Percentiles rank a stretch among this genome's conserved stretches.
These are phyloP conservation scores for Rhizopogon sp. DNA, from an alignment of 768 basidiomycete genomes.

Conservation along the genomic window DNA sequence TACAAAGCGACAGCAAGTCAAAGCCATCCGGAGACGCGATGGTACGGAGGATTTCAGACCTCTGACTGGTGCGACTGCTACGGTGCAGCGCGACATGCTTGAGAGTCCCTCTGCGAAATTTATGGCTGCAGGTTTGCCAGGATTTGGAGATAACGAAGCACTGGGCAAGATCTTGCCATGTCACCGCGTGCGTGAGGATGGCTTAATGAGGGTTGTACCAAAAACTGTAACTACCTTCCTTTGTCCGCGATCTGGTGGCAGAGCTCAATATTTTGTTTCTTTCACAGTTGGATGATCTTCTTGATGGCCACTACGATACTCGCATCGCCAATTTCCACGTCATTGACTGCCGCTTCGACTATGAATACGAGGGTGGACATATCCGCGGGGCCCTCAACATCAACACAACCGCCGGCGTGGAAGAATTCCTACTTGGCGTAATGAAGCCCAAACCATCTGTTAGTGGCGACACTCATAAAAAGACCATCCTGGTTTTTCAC, in stretches of 20 bases:
- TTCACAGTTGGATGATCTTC: conserved; percentile 65
- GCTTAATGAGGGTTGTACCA: conserved; percentile 82
- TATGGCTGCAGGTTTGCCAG: conserved; percentile 61
- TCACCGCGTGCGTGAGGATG: conserved; percentile 90
- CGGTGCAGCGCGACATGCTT: conserved; percentile 36
- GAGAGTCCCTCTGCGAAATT: conserved; percentile 58
- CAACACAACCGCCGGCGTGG: conserved; percentile 73
- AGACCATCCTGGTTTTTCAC: conserved; percentile 91
- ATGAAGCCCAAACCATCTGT: conserved; percentile 60
- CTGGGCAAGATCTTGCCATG: conserved; percentile 93
- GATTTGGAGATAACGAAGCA: conserved; percentile 92
- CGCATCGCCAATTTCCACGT: conserved; percentile 68
- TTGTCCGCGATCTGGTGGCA: not conserved
- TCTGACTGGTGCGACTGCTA: conserved; percentile 59
- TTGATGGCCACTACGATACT: conserved; percentile 68
- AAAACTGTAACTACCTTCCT: conserved; percentile 57
- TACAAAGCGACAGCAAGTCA: conserved; percentile 69
- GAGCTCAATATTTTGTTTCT: conserved; percentile 8
- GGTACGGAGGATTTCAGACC: conserved; percentile 80
- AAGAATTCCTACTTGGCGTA: conserved; percentile 70
- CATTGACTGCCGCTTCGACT: conserved; percentile 97
- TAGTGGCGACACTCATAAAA: conserved; percentile 69
- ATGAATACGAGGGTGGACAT: conserved; percentile 93
- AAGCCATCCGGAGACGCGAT: conserved; percentile 73
- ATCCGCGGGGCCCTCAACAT: conserved; percentile 90